Evolutionary conservation across 306 rosid genomes (phyloP).

Genomic region (Glycine latifolia): DNA sequence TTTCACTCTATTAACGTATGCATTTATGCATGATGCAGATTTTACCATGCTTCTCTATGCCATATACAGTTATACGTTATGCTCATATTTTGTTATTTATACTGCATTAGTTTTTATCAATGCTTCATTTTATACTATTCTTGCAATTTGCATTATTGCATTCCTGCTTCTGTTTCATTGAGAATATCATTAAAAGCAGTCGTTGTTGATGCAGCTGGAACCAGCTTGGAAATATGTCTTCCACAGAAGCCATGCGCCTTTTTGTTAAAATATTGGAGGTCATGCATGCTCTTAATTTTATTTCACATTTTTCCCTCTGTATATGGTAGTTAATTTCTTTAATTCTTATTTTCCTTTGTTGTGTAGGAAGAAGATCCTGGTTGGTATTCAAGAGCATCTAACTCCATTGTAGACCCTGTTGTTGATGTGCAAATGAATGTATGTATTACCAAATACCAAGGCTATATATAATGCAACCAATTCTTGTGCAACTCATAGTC

Average conservation of each 20-base stretch:
- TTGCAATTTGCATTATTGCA: conserved; percentile 16
- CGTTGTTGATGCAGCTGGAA: conserved; percentile 82
- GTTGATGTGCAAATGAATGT: conserved; percentile 84
- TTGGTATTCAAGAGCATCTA: conserved; percentile 94
- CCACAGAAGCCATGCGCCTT: conserved; percentile 95
- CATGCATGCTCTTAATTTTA: not conserved
- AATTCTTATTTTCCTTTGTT: conserved; percentile 22
- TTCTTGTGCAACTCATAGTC: conserved; percentile 13
- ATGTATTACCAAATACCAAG: conserved; percentile 44
- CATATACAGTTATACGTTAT: too few species aligned
- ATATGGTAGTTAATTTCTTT: conserved; percentile 43
- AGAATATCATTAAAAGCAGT: conserved; percentile 33
- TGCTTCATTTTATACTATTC: not conserved
- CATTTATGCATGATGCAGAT: conserved; percentile 6
- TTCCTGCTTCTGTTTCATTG: conserved; percentile 27
- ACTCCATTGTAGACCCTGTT: conserved; percentile 74
- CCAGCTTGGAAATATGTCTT: conserved; percentile 83
- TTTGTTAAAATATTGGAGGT: conserved; percentile 98
- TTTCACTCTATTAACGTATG: not conserved
- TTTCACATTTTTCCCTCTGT: conserved; percentile 23
- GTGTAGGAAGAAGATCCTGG: conserved; percentile 93
- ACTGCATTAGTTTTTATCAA: not conserved
- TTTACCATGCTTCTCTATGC: conserved; percentile 12
- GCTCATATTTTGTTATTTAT: too few species aligned
- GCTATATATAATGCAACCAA: conserved; percentile 14